Conservation (phyloP, 192 early-diverging fungal genomes). For the Umbelopsis isabellina region DNA sequence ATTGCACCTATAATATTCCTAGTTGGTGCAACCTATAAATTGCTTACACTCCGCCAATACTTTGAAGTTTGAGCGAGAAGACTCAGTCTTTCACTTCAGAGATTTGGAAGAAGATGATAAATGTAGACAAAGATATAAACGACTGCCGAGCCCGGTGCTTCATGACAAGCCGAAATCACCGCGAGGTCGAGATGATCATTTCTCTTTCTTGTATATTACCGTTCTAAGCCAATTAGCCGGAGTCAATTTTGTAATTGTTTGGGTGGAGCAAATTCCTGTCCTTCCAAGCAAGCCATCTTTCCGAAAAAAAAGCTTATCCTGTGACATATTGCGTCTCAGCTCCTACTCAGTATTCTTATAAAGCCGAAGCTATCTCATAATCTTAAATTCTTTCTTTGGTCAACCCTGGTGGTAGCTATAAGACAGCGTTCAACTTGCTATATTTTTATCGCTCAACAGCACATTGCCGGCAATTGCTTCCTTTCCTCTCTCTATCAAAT, state of each 20-base stretch:
- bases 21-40: too few species aligned
- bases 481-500: slow-evolving; percentile 15
- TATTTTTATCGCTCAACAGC: slow-evolving; percentile 3
- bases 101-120: not conserved
- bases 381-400: not conserved
- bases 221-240: slow-evolving; percentile 1
- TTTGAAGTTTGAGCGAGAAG: too few species aligned
- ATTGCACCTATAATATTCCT: too few species aligned
- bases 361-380: too few species aligned
- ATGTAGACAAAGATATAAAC: not conserved
- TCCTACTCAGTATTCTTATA: not conserved
- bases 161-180: not conserved
- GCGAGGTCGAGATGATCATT: slow-evolving; percentile 5
- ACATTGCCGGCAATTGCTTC: slow-evolving; percentile 22
- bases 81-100: too few species aligned
- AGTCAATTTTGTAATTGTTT: not conserved
- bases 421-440: not conserved
- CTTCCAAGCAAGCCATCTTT: slow-evolving; percentile 11
- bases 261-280: not conserved
- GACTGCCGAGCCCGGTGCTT: not conserved
- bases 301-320: not conserved
- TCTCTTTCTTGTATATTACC: not conserved
- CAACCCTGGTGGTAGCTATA: slow-evolving; percentile 22
- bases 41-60: too few species aligned
- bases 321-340: slow-evolving; percentile 15